Evolutionary conservation across 306 rosid genomes (phyloP).

Genomic region (Leucaena leucocephala): DNA sequence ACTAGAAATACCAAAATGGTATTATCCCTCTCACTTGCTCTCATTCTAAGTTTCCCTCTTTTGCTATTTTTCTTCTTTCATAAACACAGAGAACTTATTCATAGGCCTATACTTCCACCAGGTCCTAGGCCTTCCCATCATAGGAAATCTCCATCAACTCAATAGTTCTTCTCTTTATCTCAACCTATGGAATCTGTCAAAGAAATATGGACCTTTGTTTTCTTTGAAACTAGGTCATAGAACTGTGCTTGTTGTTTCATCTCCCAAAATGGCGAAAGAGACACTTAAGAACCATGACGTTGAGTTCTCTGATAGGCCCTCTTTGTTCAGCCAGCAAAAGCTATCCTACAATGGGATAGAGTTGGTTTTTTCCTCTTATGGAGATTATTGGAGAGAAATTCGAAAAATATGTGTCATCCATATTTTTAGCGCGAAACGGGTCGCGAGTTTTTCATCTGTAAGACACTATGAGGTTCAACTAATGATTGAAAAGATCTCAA

Average conservation of each 20-base stretch:
- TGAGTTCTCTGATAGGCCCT: neutral
- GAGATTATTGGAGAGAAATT: neutral
- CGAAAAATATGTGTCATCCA: neutral
- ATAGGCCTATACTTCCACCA: neutral
- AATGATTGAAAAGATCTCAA: neutral
- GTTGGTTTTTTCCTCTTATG: neutral
- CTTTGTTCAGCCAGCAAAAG: neutral
- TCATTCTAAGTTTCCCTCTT: neutral
- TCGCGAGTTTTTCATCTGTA: neutral
- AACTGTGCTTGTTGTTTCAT: neutral
- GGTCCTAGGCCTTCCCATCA: neutral
- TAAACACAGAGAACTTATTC: neutral
- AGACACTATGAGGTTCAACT: neutral
- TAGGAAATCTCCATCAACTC: neutral
- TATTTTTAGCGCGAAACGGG: neutral
- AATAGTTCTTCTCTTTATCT: neutral
- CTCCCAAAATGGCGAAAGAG: neutral
- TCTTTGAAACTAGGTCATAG: neutral
- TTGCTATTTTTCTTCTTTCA: neutral
- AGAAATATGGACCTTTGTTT: neutral
- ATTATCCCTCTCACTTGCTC: neutral
- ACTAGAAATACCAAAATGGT: neutral
- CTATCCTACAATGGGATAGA: neutral
- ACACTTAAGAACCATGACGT: neutral
- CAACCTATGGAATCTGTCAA: neutral